Evolutionary conservation across 1,284 basidiomycete genomes (phyloP), one percentile per base, ranked within the genome.

Genomic region (Chiua sp.): DNA sequence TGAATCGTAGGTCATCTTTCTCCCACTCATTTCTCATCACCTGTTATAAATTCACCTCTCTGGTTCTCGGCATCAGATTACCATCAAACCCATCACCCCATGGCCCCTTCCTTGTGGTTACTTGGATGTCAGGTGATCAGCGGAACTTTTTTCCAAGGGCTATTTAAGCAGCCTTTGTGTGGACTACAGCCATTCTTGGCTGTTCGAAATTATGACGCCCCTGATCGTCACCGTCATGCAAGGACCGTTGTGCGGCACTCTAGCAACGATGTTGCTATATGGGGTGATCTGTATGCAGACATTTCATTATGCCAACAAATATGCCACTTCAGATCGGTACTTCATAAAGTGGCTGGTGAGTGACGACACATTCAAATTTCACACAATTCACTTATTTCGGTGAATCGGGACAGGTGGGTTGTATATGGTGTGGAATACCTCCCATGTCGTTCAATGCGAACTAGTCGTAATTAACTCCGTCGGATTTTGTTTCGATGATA

Each of bases 261-360:
- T 62, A 2, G 52, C 42, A 3, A 51, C 55, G 7, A 52, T 62
- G 53, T 18, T 42, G 15, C 39, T 62, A 8, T 61, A 61, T 15
- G 61, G 61, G 6, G 55, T 62, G 15, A 42, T 63, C 16, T 62
- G 61, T 44, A 44, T 60, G 53, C 61, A 63, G 18, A 50, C 30
- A 6, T 62, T 62, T 59, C 44, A 52, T 37, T 63, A 62, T 28
- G 52, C 44, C 12, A 35, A 0, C 2, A 51, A 51, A n/a, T 54
- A 63, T 32, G 33, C 48, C 12, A 15, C 32, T n/a, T 62, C 60
- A 10, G 61, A 62, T 39, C 51, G 61, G 18, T 32, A 20, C 1
- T 3, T 7, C 3, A 47, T 63, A 6, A 50, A 51, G 28, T 59
- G 60, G 52, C 28, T 59, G 61, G 61, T 62, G 47, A 49, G 60